These are phyloP conservation scores for Sphenostylis stenocarpa DNA, from an alignment of 306 rosid species.

Conservation along the genomic window DNA sequence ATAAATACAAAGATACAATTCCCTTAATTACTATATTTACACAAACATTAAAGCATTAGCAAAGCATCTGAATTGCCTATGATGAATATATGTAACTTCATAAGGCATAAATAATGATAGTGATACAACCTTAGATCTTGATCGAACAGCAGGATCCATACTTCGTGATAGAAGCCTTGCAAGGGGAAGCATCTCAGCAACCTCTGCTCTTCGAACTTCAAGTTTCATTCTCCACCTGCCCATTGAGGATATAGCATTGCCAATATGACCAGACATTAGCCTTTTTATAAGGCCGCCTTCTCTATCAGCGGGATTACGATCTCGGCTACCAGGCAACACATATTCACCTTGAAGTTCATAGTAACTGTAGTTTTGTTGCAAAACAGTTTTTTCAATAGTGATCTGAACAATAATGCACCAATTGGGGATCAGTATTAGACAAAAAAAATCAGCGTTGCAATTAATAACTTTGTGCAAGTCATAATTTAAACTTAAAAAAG, in stretches of 20 bases:
- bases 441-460: neutral
- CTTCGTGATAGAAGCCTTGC: conserved; percentile 90
- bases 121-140: conserved; percentile 82
- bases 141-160: conserved; percentile 87
- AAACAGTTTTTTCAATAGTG: conserved; percentile 87
- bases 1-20: neutral
- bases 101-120: conserved; percentile 30
- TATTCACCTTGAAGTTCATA: conserved; percentile 99
- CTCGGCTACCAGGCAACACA: conserved; percentile 86
- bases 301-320: conserved; percentile 64
- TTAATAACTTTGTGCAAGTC: too few species aligned
- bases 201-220: conserved; percentile 90
- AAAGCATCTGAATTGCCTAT: neutral
- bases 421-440: conserved; percentile 23
- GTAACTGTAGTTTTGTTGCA: conserved; percentile 86
- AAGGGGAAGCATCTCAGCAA: conserved; percentile 96
- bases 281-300: conserved; percentile 66
- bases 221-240: conserved; percentile 99
- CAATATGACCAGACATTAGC: conserved; percentile 82
- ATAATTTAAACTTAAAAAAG: neutral
- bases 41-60: neutral
- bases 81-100: conserved; percentile 22
- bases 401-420: conserved; percentile 55
- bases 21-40: neutral
- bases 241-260: conserved; percentile 93